phyloP scores from a whole-genome alignment of 306 rosid species.

The Ochetophila trinervis region DNA sequence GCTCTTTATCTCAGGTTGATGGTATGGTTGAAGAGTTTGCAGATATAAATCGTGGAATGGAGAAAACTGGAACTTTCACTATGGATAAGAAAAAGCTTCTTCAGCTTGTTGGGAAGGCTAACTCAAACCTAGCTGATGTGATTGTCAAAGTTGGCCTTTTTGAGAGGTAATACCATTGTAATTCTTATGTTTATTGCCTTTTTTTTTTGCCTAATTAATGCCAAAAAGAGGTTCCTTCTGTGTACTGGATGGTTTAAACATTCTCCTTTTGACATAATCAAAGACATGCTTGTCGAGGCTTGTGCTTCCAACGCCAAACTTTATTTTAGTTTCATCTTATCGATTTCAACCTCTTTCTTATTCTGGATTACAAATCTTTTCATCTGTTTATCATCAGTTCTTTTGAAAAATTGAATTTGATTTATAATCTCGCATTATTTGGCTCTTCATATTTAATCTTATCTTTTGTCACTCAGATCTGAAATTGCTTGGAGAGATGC shows the following conservation, averaged over 20 bases:
- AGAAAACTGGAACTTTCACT: constrained; percentile 94
- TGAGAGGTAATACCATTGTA: constrained; percentile 63
- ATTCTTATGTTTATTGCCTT: background rate
- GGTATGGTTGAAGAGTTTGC: constrained; percentile 92
- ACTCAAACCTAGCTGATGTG: constrained; percentile 87
- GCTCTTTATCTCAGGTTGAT: constrained; percentile 65
- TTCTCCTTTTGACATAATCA: background rate
- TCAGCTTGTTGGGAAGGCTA: constrained; percentile 97
- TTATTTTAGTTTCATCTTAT: constrained; percentile 3
- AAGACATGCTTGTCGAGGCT: constrained; percentile 1
- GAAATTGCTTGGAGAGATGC: constrained; percentile 99
- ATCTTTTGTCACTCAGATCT: constrained; percentile 53
- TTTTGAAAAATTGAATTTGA: constrained; percentile 12
- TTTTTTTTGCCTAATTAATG: background rate
- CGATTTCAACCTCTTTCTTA: constrained; percentile 8
- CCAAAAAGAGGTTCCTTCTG: background rate
- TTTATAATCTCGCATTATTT: constrained; percentile 13
- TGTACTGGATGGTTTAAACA: background rate
- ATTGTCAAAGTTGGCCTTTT: constrained; percentile 98
- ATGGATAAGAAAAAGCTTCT: constrained; percentile 97
- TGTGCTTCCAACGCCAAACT: background rate
- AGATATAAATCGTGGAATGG: constrained; percentile 92
- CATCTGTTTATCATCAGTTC: background rate
- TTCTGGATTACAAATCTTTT: constrained; percentile 12
- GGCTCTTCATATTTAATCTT: constrained; percentile 17